Percentiles rank a stretch among this genome's conserved stretches.
These are phyloP conservation scores for Trichomonas tenax DNA, from an alignment of 208 protist genomes.

Conservation along the genomic window DNA sequence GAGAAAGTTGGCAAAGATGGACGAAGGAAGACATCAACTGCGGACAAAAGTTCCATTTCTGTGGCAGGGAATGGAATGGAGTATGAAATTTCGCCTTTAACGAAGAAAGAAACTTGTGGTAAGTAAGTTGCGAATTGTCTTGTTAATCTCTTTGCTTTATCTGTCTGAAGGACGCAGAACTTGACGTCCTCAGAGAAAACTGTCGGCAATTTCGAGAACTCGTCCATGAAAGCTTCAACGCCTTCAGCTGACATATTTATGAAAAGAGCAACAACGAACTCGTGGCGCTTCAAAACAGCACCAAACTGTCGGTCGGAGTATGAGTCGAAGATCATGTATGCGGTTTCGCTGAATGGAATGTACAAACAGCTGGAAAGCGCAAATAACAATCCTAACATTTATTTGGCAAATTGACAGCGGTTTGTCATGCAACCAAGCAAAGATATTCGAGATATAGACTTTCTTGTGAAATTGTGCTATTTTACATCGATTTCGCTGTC, in stretches of 20 bases:
- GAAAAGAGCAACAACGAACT: background rate
- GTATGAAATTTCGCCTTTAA: background rate
- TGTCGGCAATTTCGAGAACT: background rate
- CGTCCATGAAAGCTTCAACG: background rate
- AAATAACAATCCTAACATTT: too few relatives aligned
- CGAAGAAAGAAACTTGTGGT: background rate
- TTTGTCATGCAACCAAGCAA: too few relatives aligned
- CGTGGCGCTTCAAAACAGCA: background rate
- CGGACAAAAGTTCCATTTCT: background rate
- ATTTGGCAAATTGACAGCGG: too few relatives aligned
- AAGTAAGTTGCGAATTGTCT: background rate
- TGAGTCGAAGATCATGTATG: background rate
- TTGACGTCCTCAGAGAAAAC: background rate
- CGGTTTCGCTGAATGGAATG: background rate
- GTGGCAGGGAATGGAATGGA: background rate
- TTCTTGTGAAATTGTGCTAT: too few relatives aligned
- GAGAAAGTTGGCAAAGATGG: background rate
- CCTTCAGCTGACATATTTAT: background rate
- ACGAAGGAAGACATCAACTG: background rate
- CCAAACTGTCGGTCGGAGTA: background rate
- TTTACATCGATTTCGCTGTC: too few relatives aligned
- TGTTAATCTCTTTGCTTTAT: background rate
- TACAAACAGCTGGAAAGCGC: background rate
- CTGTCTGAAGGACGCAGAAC: background rate
- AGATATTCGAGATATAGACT: too few relatives aligned